Base-by-base conservation (phyloP, 1,284 basidiomycete species). In the Ganoderma lucidum region DNA sequence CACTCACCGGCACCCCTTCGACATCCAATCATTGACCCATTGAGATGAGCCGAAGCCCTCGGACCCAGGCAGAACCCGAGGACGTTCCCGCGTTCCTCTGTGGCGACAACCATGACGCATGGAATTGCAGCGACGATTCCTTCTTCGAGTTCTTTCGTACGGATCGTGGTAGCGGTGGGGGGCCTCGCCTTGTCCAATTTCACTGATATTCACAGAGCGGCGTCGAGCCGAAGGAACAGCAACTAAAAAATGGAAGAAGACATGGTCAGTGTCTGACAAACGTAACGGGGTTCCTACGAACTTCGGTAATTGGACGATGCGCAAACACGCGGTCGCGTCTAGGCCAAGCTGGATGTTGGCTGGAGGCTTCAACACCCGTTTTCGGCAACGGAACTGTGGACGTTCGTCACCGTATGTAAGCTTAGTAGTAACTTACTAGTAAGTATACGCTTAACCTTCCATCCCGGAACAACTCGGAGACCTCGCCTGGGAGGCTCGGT, bases 301-400 rank as follows among this genome's bases (percentile, higher is more conserved):
- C 48, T 28, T 51, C 48, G 48, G 48, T 28, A 28, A 51, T 51
- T 5, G 23, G 48, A 51, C 32, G 53, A 56, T 30, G 14, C 17
- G 53, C 53, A 56, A 35, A 51, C 53, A 30, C 32, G 53, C 30
- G 53, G 32, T 14, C 30, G 32, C 32, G 30, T 56, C 53, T 19
- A 17, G 53, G 32, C 53, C 53, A 35, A 56, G 53, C 53, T 56
- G 32, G 53, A 56, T 32, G 32, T 56, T 56, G 53, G 53, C 30
- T 56, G 53, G 53, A 56, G 32, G 48, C 48, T 51, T 56, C 53
- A 56, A 56, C 30, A 19, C 48, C 48, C 48, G 42, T 3, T 17
- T 45, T 45, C 45, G 45, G 19, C 19, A 35, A 35, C 32, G 53
- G 53, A 12, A 56, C 6, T 23, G 30, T 15, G 51, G 12, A 30